Base-by-base conservation (phyloP, 2,329 filamentous ascomycete genomes). In the Fusarium sp. region DNA sequence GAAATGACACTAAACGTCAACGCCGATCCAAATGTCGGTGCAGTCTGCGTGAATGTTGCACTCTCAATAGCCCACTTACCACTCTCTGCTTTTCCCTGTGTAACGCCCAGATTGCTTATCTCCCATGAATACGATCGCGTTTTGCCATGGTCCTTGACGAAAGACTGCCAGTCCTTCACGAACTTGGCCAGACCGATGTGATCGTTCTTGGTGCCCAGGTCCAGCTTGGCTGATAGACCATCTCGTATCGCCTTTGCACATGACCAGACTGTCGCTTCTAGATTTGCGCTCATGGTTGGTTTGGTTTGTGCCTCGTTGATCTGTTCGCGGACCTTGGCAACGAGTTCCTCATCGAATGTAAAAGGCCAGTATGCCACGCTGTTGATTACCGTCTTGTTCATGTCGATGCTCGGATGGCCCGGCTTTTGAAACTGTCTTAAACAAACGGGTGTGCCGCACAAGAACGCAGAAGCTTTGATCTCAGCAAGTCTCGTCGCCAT, bases 251-350 rank as follows among this genome's bases (percentile, higher is more conserved):
- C 64, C 10, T 33, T 54, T 0, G 78, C 66, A 4, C 63, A 49
- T 0, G 69, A 67, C 79, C 79, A 81, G 2, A 74, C 64, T 1
- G 46, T 54, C 8, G 55, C 49, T 3, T 61, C 35, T 0, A 73
- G 38, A 2, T 38, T 35, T 2, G 18, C 5, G 6, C 35, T 55
- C 14, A 25, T 14, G 1, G 41, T 31, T 0, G n/a, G 21, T 3
- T 25, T 29, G 5, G n/a, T 6, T 44, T 59, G 41, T 0, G 42
- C 25, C 4, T 59, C 31, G 7, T 10, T 29, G 10, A 60, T 9
- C 0, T 51, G 66, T 18, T 63, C 21, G 4, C 71, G 60, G 4
- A 70, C 8, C 2, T 25, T 69, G 3, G 38, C 23, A 12, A 73
- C 37, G 2, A 51, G 12, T 4, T 42, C 21, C 16, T 49, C 27